Evolutionary conservation across 1,284 basidiomycete genomes (phyloP), one percentile per base, ranked within the genome.

Genomic region (Cryptococcus jaspeensis): DNA sequence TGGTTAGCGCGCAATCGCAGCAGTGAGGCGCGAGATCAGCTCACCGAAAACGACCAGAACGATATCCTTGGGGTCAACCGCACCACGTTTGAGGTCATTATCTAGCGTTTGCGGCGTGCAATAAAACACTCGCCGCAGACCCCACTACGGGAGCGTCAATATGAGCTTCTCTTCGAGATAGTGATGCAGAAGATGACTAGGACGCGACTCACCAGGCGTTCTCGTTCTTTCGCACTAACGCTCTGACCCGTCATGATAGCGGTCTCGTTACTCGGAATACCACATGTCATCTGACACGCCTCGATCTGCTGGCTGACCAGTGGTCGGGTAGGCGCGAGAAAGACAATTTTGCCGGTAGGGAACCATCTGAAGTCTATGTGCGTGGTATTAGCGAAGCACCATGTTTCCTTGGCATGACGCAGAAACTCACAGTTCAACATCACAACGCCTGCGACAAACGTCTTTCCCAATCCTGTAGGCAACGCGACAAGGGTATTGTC

Each of bases 391-490:
- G 42, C 32, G 15, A 16, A 20, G 23, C 15, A 11, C 3, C 32
- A 50, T 15, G 41, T 11, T 8, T 11, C 3, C 18, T 39, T 22
- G 38, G 53, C 18, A 13, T n/a, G 18, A n/a, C n/a, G n/a, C 2
- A 20, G n/a, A 13, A 40, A 75, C 86, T 66, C 69, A 92, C 91
- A 93, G 65, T 93, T 94, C 11, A 93, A 79, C 90, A 99, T 98
- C 20, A 99, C 85, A 0, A 93, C 92, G 1, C 95, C 94, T 1
- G 96, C 96, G 59, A 99, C 90, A 70, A 99, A 99, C 0, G 96
- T 99, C 80, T 99, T 99, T 20, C 96, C 96, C 6, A 99, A 80
- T 58, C 96, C 96, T 0, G 96, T 99, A 0, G 96, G 96, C 12
- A 99, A 80, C 0, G 93, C 90, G 22, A 98, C 94, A 4, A 99